These are phyloP conservation scores for Globisporangium okanoganense DNA, from an alignment of 352 stramenopile species.

Conservation along the genomic window DNA sequence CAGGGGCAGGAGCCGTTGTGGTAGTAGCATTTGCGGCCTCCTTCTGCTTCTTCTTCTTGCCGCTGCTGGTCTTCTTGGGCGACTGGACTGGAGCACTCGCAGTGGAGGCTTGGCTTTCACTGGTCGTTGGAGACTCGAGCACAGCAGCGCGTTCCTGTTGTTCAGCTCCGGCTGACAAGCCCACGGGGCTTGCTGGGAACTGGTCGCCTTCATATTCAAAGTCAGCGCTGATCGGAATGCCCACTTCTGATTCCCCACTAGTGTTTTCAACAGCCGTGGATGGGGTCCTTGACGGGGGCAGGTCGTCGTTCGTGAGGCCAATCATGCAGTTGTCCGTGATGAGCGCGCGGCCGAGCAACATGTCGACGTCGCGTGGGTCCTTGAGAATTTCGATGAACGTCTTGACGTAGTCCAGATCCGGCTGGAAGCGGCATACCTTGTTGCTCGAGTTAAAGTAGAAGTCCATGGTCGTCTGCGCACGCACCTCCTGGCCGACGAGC, in stretches of 20 bases:
- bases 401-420: slow-evolving; percentile 21
- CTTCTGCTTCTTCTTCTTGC: not conserved
- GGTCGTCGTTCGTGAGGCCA: slow-evolving; percentile 8
- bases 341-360: slow-evolving; percentile 9
- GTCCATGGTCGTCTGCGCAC: slow-evolving; percentile 5
- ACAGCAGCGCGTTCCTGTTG: not conserved
- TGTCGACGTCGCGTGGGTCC: slow-evolving; percentile 14
- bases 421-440: slow-evolving; percentile 15
- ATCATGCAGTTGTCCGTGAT: slow-evolving; percentile 11
- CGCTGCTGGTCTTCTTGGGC: not conserved
- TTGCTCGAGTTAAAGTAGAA: slow-evolving; percentile 20
- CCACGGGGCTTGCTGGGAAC: not conserved
- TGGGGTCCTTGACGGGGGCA: slow-evolving; percentile 1
- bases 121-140: not conserved
- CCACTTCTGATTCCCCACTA: not conserved
- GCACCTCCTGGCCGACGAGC: slow-evolving; percentile 25
- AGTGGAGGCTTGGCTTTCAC: not conserved
- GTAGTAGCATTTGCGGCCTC: not conserved
- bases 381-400: slow-evolving; percentile 20
- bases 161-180: not conserved
- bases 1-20: no score
- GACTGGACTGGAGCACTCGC: not conserved
- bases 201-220: not conserved
- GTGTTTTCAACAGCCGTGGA: not conserved
- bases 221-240: not conserved